Evolutionary conservation across 192 early-diverging fungal species (phyloP).

Genomic region (Coemansia sp.): DNA sequence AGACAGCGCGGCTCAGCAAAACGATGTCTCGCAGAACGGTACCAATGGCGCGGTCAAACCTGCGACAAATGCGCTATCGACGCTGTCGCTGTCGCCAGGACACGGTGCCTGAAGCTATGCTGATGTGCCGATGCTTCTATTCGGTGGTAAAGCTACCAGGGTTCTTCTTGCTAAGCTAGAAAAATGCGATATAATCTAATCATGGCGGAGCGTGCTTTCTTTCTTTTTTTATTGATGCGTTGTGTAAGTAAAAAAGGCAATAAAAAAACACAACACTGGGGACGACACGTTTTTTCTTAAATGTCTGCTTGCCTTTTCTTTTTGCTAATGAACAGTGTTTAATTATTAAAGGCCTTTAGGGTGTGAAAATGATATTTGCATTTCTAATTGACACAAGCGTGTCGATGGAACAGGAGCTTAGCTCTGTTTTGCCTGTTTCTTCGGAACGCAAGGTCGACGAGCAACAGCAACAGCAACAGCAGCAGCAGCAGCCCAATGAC

Average conservation of each 20-base stretch:
- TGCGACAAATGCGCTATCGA: background rate
- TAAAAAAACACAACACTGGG: too few relatives aligned
- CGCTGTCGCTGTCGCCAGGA: background rate
- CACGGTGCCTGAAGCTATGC: background rate
- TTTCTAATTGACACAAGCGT: conserved; percentile 83
- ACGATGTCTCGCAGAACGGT: conserved; percentile 4
- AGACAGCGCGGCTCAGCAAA: conserved; percentile 18
- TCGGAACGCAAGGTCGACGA: conserved; percentile 16
- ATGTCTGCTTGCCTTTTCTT: too few relatives aligned
- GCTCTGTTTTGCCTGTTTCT: conserved; percentile 5
- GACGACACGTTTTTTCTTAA: too few relatives aligned
- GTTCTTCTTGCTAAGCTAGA: too few relatives aligned
- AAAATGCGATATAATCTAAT: too few relatives aligned
- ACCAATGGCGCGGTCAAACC: conserved; percentile 5
- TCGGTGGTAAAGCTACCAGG: too few relatives aligned
- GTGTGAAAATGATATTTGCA: conserved; percentile 57
- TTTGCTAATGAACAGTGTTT: too few relatives aligned
- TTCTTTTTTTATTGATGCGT: too few relatives aligned
- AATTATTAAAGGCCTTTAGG: background rate
- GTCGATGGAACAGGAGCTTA: conserved; percentile 70
- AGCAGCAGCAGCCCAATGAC: conserved; percentile 20
- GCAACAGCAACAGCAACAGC: conserved; percentile 16
- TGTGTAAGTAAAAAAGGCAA: too few relatives aligned
- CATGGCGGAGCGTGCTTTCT: too few relatives aligned
- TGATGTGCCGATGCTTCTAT: background rate